Conservation (phyloP, 345 rosid genomes). For the Laguncularia racemosa region DNA sequence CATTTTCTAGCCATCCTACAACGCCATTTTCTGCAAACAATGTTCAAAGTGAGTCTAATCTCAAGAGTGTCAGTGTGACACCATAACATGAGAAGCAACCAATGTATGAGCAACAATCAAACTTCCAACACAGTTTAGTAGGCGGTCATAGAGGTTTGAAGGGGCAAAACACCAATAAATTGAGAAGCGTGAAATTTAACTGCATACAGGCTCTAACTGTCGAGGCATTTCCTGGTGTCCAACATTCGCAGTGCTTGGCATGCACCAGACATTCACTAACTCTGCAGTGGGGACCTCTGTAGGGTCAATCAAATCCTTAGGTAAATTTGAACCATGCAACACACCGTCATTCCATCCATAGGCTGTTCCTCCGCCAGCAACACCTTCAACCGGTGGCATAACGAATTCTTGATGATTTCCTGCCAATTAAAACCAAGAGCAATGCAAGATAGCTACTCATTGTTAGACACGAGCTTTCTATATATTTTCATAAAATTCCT, state of each 20-base stretch:
- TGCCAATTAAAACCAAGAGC: constrained; percentile 10
- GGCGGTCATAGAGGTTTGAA: too few species aligned
- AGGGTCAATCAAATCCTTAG: constrained; percentile 52
- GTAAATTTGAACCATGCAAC: constrained; percentile 20
- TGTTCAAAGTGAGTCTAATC: too few species aligned
- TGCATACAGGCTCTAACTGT: constrained; percentile 65
- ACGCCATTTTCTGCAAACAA: too few species aligned
- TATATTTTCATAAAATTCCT: background rate
- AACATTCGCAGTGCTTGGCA: constrained; percentile 78
- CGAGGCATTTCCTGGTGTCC: constrained; percentile 84
- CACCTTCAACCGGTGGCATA: constrained; percentile 91
- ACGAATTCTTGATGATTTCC: constrained; percentile 32
- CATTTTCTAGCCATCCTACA: too few species aligned
- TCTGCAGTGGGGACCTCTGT: constrained; percentile 59
- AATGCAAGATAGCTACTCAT: background rate
- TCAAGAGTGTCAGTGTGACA: too few species aligned
- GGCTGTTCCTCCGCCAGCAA: constrained; percentile 97
- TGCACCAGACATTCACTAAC: constrained; percentile 77
- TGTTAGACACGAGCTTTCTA: background rate
- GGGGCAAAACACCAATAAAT: background rate
- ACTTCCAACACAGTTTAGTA: too few species aligned
- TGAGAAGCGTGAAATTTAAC: background rate
- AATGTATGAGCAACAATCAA: too few species aligned
- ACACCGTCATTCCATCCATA: constrained; percentile 85
- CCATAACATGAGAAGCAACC: too few species aligned